Conservation (phyloP, 208 protist species). For the Leptomonas pyrrhocoris region DNA sequence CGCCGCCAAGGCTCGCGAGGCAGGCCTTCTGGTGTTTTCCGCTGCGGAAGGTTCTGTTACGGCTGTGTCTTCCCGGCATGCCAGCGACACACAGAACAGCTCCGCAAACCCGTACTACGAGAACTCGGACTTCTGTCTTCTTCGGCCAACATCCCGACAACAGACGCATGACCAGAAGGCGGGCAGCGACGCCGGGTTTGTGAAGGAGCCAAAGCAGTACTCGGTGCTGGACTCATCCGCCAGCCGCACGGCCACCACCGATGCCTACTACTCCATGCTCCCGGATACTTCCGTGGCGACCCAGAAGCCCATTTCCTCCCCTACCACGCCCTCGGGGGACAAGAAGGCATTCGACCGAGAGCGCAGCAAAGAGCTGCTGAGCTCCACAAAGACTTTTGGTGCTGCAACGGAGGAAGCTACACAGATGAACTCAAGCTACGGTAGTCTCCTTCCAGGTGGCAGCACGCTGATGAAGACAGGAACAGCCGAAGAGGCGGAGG, state of each 20-base stretch:
- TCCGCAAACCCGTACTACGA: neutral
- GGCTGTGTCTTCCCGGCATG: no score
- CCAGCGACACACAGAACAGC: neutral
- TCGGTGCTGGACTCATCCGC: conserved; percentile 5
- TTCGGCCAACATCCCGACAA: neutral
- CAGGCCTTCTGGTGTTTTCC: neutral
- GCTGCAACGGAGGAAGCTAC: neutral
- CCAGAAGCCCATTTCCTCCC: conserved; percentile 10
- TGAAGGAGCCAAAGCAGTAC: neutral
- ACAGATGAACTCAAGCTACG: neutral
- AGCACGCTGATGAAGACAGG: neutral
- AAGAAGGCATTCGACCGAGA: neutral
- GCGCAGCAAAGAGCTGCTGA: neutral
- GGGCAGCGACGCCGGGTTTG: neutral
- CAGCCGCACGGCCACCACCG: conserved; percentile 2
- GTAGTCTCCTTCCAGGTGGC: conserved; percentile 11
- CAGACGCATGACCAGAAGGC: neutral
- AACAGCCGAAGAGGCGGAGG: neutral
- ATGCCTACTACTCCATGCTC: conserved; percentile 10
- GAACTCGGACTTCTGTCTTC: neutral
- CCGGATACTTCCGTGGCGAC: conserved; percentile 21
- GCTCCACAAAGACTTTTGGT: neutral
- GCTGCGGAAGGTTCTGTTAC: neutral
- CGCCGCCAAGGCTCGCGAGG: neutral
- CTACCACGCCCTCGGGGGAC: neutral